Percentiles rank a stretch among this genome's conserved stretches.
These are phyloP conservation scores for Vicia faba DNA, from an alignment of 306 rosid genomes.

Conservation along the genomic window DNA sequence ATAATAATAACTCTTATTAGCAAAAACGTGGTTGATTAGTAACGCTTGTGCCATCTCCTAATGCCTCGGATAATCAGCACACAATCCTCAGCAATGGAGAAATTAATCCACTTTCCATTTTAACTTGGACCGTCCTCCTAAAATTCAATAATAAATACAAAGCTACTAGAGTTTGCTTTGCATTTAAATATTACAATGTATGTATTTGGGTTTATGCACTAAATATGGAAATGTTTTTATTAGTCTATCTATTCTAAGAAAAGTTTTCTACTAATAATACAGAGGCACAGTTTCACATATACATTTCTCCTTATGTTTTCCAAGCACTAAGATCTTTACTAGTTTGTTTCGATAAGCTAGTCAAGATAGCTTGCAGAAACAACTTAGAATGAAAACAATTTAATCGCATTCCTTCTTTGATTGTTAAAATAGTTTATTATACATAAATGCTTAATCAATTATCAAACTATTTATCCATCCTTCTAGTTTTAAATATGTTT, in stretches of 20 bases:
- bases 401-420: not conserved
- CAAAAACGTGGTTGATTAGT: constrained; percentile 1
- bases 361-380: constrained; percentile 1
- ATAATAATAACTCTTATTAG: constrained; percentile 18
- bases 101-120: not conserved
- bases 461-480: not conserved
- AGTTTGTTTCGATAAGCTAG: not conserved
- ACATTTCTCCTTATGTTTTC: not conserved
- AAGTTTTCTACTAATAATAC: not conserved
- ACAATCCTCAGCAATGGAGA: not conserved
- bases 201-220: not conserved
- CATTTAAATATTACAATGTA: not conserved
- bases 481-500: not conserved
- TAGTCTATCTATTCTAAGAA: not conserved
- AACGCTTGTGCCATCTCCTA: constrained; percentile 30
- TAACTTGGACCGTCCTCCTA: not conserved
- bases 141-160: not conserved
- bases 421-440: not conserved
- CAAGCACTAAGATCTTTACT: not conserved
- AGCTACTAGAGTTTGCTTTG: constrained; percentile 10
- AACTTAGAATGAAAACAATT: not conserved
- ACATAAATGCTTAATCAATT: not conserved
- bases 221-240: not conserved
- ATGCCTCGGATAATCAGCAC: not conserved
- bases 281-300: not conserved